Evolutionary conservation across 75 land plant genomes (phyloP).

Genomic region (Picea glauca): DNA sequence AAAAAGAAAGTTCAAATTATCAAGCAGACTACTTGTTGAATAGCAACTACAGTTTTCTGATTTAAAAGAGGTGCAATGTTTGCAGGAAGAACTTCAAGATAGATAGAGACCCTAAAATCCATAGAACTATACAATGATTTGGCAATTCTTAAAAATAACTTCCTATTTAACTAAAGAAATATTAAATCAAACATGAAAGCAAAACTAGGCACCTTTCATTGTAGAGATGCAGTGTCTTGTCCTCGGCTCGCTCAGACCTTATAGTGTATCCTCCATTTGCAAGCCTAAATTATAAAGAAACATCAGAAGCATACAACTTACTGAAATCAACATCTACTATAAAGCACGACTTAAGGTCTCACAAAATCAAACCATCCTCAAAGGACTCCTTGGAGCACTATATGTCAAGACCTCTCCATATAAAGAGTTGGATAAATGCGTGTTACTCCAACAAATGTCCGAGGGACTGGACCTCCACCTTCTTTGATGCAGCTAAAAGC

Average conservation of each 20-base stretch:
- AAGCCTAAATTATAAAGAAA: slow-evolving; percentile 39
- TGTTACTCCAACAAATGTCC: slow-evolving; percentile 54
- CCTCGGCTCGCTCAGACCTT: slow-evolving; percentile 64
- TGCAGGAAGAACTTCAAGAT: neutral
- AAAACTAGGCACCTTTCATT: slow-evolving; percentile 45
- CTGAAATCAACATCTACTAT: neutral
- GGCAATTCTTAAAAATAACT: neutral
- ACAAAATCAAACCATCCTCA: neutral
- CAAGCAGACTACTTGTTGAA: neutral
- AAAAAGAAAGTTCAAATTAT: too few relatives aligned
- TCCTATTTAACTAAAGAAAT: neutral
- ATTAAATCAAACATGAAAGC: neutral
- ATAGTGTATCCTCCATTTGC: slow-evolving; percentile 37
- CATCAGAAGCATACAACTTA: neutral
- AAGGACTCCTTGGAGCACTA: neutral
- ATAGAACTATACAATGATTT: neutral
- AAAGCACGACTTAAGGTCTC: neutral
- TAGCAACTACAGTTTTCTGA: neutral
- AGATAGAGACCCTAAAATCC: neutral
- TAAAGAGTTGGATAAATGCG: slow-evolving; percentile 77
- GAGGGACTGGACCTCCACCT: slow-evolving; percentile 67
- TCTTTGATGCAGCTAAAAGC: slow-evolving; percentile 75
- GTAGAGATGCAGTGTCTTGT: slow-evolving; percentile 25
- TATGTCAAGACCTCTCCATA: slow-evolving; percentile 54
- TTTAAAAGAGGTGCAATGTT: neutral